Evolutionary conservation across 2,329 filamentous ascomycete species (phyloP).

Genomic region (Penicillium sp.): DNA sequence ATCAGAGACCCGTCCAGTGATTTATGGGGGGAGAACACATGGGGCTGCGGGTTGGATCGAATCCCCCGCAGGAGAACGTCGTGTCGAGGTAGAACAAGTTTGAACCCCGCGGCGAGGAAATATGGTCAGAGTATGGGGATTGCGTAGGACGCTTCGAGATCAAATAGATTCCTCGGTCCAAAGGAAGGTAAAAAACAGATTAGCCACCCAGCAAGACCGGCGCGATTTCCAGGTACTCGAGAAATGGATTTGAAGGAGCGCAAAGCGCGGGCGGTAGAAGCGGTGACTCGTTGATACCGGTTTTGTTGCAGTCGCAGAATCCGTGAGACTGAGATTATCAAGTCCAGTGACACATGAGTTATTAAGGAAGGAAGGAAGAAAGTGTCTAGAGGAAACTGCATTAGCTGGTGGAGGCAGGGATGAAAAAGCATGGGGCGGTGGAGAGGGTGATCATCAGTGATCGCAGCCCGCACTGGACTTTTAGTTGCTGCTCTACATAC

Average conservation of each 20-base stretch:
- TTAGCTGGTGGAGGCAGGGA: constrained; percentile 23
- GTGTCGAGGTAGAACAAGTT: constrained; percentile 1
- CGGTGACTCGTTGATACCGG: constrained; percentile 2
- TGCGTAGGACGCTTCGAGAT: background rate
- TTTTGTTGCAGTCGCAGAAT: background rate
- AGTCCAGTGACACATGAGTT: background rate
- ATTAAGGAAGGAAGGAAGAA: background rate
- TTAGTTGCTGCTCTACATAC: background rate
- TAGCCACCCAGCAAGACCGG: constrained; percentile 24
- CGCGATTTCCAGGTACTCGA: constrained; percentile 16
- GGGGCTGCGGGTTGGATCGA: constrained; percentile 9
- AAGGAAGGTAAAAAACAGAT: background rate
- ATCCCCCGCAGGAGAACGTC: constrained; percentile 10
- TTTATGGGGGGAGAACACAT: constrained; percentile 19
- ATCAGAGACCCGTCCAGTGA: constrained; percentile 17
- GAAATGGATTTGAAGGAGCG: constrained; percentile 2
- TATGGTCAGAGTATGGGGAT: background rate
- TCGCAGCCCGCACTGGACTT: background rate
- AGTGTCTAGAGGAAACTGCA: constrained; percentile 5
- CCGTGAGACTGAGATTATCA: background rate
- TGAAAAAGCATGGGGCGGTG: constrained; percentile 25
- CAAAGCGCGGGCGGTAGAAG: background rate
- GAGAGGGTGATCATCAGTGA: constrained; percentile 20
- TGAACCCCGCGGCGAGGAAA: background rate
- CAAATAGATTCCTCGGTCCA: background rate